phyloP scores from a whole-genome alignment of 495 filamentous ascomycete species.

The Aspergillus asperescens region DNA sequence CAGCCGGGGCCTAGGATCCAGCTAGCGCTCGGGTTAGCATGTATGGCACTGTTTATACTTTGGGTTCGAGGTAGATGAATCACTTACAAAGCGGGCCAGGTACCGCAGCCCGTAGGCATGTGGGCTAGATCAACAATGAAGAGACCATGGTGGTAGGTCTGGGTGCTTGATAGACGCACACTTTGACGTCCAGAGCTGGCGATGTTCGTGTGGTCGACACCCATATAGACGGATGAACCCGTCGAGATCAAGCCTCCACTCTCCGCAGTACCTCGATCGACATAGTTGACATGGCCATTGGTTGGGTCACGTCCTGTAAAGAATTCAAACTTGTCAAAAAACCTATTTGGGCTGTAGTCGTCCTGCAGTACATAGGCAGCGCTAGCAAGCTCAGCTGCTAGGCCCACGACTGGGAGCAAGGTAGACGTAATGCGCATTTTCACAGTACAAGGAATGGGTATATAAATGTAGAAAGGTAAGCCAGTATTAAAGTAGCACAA shows the following conservation, averaged over 20 bases:
- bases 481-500: background rate
- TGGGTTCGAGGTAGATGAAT: background rate
- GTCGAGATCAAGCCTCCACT: slow-evolving; percentile 49
- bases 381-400: slow-evolving; percentile 38
- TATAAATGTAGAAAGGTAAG: slow-evolving; percentile 4
- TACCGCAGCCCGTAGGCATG: slow-evolving; percentile 52
- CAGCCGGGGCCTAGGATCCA: slow-evolving; percentile 55
- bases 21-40: slow-evolving; percentile 22
- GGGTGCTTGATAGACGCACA: slow-evolving; percentile 50
- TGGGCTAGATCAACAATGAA: slow-evolving; percentile 58
- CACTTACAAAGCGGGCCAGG: slow-evolving; percentile 58
- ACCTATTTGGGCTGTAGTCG: slow-evolving; percentile 38
- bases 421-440: slow-evolving; percentile 40
- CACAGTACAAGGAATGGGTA: background rate
- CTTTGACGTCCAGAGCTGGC: slow-evolving; percentile 48
- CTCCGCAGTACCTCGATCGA: slow-evolving; percentile 47
- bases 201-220: slow-evolving; percentile 34
- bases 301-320: slow-evolving; percentile 56
- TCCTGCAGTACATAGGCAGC: slow-evolving; percentile 47
- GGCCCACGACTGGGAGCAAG: slow-evolving; percentile 32
- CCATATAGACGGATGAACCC: slow-evolving; percentile 39
- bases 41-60: background rate
- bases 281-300: slow-evolving; percentile 62
- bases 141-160: slow-evolving; percentile 51
- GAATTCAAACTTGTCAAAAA: slow-evolving; percentile 54